Base-by-base conservation (phyloP, 495 filamentous ascomycete genomes). In the Hyaloscypha finlandica region DNA sequence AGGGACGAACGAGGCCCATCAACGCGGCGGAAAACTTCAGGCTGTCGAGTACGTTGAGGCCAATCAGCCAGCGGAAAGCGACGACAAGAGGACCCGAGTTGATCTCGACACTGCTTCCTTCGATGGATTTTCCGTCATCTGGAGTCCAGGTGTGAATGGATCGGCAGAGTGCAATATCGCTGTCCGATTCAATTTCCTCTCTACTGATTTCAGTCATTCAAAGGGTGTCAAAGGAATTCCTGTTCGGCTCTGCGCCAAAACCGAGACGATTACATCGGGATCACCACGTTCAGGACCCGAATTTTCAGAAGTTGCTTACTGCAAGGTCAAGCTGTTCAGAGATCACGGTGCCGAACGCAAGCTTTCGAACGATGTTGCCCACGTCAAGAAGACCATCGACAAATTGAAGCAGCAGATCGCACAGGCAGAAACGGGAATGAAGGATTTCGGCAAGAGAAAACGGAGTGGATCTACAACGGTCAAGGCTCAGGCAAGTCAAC, bases 151-250 rank as follows among this genome's bases (percentile, higher is more conserved):
- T 25, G 72, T 85, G 30, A 85, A 84, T 61, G 85, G 84, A 0
- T 70, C 78, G 2, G 80, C 89, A 8, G 90, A 96, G 61, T 95
- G 92, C 77, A 88, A 84, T 31, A 85, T 99, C 39, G 87, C 92
- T 16, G 91, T 98, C 19, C 91, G 93, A 55, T 99, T 97, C 83
- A 97, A 99, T 76, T 99, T 99, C 73, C 84, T 98, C 0, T 99
- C 95, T 0, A 99, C 94, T 14, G 95, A 99, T 74, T 99, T 98
- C 74, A 98, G 93, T 74, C 93, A 97, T 72, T 97, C 95, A 8
- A 98, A 99, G 70, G 95, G 95, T 33, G 94, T 99, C 33, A 98
- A 97, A 75, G 95, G 95, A 20, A 96, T 97, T 63, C 92, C 94
- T 0, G 93, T 99, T 14, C 79, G 95, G 52, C 83, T 99, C 5